phyloP scores from a whole-genome alignment of 768 basidiomycete species.

The Boletus reticuloceps region DNA sequence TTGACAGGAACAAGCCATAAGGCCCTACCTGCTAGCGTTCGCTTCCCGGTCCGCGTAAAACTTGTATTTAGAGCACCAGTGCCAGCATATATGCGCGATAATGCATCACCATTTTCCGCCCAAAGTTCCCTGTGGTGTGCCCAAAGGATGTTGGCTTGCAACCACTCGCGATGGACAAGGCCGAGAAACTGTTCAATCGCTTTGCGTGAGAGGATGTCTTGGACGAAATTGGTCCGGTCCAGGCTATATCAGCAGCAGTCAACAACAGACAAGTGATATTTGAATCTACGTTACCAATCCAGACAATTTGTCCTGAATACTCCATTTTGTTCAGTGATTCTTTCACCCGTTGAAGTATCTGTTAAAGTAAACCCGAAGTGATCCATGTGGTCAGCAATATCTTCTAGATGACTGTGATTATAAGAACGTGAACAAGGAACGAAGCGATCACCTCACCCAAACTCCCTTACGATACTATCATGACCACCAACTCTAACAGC shows the following conservation, averaged over 20 bases:
- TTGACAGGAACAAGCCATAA: background rate
- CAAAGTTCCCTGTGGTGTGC: conserved; percentile 87
- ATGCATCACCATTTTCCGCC: conserved; percentile 95
- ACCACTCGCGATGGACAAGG: conserved; percentile 77
- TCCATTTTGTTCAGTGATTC: conserved; percentile 87
- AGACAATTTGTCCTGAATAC: conserved; percentile 94
- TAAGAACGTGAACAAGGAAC: conserved; percentile 4
- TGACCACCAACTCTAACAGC: conserved; percentile 79
- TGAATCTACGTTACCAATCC: conserved; percentile 66
- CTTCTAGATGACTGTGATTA: conserved; percentile 53
- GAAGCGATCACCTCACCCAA: conserved; percentile 44
- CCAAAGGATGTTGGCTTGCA: conserved; percentile 70
- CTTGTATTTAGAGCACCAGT: conserved; percentile 94
- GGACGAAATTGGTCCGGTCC: conserved; percentile 96
- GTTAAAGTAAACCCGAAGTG: conserved; percentile 85
- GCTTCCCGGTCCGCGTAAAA: conserved; percentile 92
- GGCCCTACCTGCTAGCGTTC: conserved; percentile 76
- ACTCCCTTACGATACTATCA: conserved; percentile 76
- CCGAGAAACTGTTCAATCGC: conserved; percentile 80
- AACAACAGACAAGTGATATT: background rate
- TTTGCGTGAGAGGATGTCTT: conserved; percentile 87
- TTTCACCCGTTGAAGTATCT: conserved; percentile 59
- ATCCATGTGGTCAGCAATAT: conserved; percentile 63
- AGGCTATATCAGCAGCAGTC: conserved; percentile 48
- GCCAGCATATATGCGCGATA: conserved; percentile 93